Percentiles rank a stretch among this genome's conserved stretches.
phyloP scores from a whole-genome alignment of 1,284 basidiomycete genomes.

The Gomphus bonarii region DNA sequence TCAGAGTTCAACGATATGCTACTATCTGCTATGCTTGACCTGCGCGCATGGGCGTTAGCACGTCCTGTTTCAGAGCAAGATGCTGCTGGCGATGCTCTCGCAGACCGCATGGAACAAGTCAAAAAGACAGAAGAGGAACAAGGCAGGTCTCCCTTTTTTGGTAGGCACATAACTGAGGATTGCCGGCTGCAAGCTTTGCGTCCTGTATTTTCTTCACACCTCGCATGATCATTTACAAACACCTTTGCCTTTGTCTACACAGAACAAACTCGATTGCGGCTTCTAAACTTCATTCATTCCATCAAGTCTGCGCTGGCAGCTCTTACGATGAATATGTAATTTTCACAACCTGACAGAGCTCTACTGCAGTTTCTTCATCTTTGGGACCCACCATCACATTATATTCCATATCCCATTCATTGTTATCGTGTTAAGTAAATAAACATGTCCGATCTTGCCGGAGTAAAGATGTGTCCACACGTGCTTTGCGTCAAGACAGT shows the following conservation, averaged over 20 bases:
- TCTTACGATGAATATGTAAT: neutral
- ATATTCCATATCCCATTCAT: neutral
- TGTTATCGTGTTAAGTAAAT: no score
- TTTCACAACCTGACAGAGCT: neutral
- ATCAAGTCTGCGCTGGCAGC: constrained; percentile 13
- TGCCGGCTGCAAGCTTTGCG: neutral
- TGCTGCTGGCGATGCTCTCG: constrained; percentile 8
- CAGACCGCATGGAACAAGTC: constrained; percentile 6
- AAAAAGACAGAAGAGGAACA: constrained; percentile 12
- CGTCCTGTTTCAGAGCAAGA: constrained; percentile 12
- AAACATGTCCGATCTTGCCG: no score
- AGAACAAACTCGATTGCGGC: constrained; percentile 13
- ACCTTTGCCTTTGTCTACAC: neutral
- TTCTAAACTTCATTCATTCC: constrained; percentile 12
- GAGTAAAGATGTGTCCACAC: no score
- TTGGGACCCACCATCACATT: neutral
- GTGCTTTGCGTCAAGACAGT: no score
- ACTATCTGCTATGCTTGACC: constrained; percentile 13
- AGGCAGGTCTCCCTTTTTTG: constrained; percentile 13
- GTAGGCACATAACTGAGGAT: neutral
- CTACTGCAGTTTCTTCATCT: neutral
- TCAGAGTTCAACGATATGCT: constrained; percentile 13
- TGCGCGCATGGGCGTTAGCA: constrained; percentile 14
- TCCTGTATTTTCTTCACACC: neutral
- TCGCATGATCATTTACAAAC: neutral